Conservation (phyloP, 768 basidiomycete genomes). For the Suillus fuscotomentosus region DNA sequence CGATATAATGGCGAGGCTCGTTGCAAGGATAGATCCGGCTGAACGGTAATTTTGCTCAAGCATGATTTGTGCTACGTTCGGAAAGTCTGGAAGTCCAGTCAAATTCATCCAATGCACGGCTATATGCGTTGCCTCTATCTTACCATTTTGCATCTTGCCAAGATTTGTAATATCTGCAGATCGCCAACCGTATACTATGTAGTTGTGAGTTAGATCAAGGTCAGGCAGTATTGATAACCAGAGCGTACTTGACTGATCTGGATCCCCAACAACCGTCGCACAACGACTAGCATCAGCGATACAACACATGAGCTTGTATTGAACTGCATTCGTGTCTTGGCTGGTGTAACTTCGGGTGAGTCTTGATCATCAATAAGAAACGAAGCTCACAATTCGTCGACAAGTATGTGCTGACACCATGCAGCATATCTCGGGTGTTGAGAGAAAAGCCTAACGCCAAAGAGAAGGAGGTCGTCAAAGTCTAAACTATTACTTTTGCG, state of each 20-base stretch:
- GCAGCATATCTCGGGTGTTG: constrained; percentile 44
- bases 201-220: neutral
- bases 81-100: constrained; percentile 51
- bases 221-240: neutral
- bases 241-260: constrained; percentile 78
- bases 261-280: constrained; percentile 85
- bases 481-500: constrained; percentile 70
- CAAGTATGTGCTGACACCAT: constrained; percentile 70
- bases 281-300: constrained; percentile 54
- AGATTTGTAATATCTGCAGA: constrained; percentile 78
- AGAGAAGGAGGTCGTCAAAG: constrained; percentile 83
- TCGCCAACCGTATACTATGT: constrained; percentile 80
- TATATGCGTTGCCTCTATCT: neutral
- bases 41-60: constrained; percentile 89
- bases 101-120: neutral
- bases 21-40: constrained; percentile 68
- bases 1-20: constrained; percentile 75
- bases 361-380: neutral
- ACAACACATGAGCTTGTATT: constrained; percentile 75
- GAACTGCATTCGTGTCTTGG: constrained; percentile 80
- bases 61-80: constrained; percentile 61
- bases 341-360: constrained; percentile 26
- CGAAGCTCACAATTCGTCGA: constrained; percentile 39
- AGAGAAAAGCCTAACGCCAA: constrained; percentile 64
- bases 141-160: constrained; percentile 66